Evolutionary conservation across 805 yeast species (phyloP).

Genomic region (Jamesozyma piceae): DNA sequence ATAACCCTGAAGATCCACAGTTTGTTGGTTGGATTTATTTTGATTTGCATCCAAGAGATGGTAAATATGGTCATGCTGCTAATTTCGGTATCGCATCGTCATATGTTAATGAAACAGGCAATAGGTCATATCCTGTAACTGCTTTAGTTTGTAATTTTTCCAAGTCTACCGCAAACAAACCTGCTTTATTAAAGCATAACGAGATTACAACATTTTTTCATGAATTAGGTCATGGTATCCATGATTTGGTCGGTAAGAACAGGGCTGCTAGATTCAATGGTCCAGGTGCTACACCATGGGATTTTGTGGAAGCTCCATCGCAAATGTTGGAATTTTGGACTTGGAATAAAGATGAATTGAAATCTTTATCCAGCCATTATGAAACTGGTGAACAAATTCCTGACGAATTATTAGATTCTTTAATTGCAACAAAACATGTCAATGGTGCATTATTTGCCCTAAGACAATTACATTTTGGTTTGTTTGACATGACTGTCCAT

Average conservation of each 20-base stretch:
- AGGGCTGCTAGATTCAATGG: slow-evolving; percentile 63
- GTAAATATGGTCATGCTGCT: slow-evolving; percentile 86
- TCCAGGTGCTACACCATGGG: slow-evolving; percentile 63
- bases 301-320: slow-evolving; percentile 87
- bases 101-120: slow-evolving; percentile 39
- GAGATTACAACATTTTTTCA: slow-evolving; percentile 83
- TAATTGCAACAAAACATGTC: slow-evolving; percentile 60
- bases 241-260: slow-evolving; percentile 61
- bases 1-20: slow-evolving; percentile 36
- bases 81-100: slow-evolving; percentile 63
- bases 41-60: slow-evolving; percentile 78
- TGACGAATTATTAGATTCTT: slow-evolving; percentile 46
- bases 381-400: slow-evolving; percentile 48
- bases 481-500: slow-evolving; percentile 69
- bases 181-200: slow-evolving; percentile 64
- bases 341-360: slow-evolving; percentile 59
- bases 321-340: slow-evolving; percentile 86
- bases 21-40: slow-evolving; percentile 74
- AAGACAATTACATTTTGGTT: slow-evolving; percentile 71
- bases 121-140: slow-evolving; percentile 55
- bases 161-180: slow-evolving; percentile 58
- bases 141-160: slow-evolving; percentile 81
- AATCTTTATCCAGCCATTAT: slow-evolving; percentile 56
- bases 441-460: slow-evolving; percentile 63
- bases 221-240: slow-evolving; percentile 85